Evolutionary conservation across 805 yeast genomes (phyloP), one percentile per base, ranked within the genome.

Genomic region (Osmozyma mogii): DNA sequence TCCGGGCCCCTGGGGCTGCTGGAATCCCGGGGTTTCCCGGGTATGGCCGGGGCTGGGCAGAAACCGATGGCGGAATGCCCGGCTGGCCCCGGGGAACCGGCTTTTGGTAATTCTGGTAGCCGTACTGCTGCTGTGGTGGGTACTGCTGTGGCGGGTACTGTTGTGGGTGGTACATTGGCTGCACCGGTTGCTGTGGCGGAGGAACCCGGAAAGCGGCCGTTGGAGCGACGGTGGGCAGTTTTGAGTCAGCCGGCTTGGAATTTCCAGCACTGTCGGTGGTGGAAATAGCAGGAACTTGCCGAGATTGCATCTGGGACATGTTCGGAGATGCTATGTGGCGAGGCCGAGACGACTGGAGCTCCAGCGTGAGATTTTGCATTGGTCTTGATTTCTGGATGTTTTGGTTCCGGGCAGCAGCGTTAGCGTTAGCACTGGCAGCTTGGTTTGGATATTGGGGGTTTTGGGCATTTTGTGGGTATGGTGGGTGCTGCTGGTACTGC

Each of bases 111-210:
- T n/a, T n/a, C n/a, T n/a, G n/a, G n/a, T n/a, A n/a, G n/a, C n/a
- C n/a, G 17, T 35, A 36, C 24, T 22, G 41, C 11, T 34, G 32
- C 7, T 28, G 35, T 21, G 26, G 34, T 12, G 30, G 37, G 16
- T 30, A 31, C 25, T 27, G 40, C 13, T 32, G 36, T 9, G 40
- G 37, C 3, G 26, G 25, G 15, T 25, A 30, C 16, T 25, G 17
- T 10, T n/a, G 17, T 10, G 14, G 25, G 7, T 20, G n/a, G 15
- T 19, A 24, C 10, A 17, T n/a, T 4, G 30, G 28, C 15, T 5
- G 16, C 15, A n/a, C 11, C 22, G 22, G 28, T 14, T 22, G 28
- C 5, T 20, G 16, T 9, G 17, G 25, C 17, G 22, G 22, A 5
- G n/a, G 6, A 9, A 27, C 29, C 11, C 29, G 4, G 29, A 27